phyloP scores from a whole-genome alignment of 495 filamentous ascomycete species.

The Elaphomyces granulatus region DNA sequence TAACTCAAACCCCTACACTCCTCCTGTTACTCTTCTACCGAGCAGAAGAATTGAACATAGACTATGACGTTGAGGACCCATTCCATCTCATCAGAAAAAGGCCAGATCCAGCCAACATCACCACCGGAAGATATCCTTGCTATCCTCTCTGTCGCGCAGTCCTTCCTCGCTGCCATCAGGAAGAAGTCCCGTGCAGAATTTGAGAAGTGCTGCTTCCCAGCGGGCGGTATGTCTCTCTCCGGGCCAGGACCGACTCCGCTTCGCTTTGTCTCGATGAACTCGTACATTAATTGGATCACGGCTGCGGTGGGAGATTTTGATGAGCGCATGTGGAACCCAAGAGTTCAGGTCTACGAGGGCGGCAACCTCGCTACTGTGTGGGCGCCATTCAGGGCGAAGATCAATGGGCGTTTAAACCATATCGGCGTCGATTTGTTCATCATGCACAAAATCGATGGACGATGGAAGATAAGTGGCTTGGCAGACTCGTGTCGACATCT shows the following conservation, averaged over 20 bases:
- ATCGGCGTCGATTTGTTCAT: conserved; percentile 28
- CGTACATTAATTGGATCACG: conserved; percentile 24
- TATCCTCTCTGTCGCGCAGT: conserved; percentile 21
- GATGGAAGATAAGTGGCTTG: conserved; percentile 29
- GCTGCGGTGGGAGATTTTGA: conserved; percentile 21
- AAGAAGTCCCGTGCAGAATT: conserved; percentile 22
- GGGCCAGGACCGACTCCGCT: conserved; percentile 18
- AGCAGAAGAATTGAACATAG: too few relatives aligned
- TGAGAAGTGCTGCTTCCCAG: conserved; percentile 25
- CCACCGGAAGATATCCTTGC: conserved; percentile 14
- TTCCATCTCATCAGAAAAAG: too few relatives aligned
- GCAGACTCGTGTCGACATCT: conserved; percentile 27
- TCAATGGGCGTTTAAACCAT: conserved; percentile 27
- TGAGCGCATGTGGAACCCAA: conserved; percentile 26
- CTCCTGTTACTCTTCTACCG: too few relatives aligned
- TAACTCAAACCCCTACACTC: too few relatives aligned
- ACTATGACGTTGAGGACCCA: too few relatives aligned
- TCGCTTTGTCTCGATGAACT: conserved; percentile 29
- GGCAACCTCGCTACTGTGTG: conserved; percentile 26
- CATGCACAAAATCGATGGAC: conserved; percentile 23
- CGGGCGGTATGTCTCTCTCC: conserved; percentile 26
- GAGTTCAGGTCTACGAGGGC: conserved; percentile 21
- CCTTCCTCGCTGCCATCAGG: conserved; percentile 22
- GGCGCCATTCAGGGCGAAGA: conserved; percentile 26
- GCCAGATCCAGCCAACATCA: not conserved